Base-by-base conservation (phyloP, 108 stramenopile genomes). In the Fragilaria crotonensis region DNA sequence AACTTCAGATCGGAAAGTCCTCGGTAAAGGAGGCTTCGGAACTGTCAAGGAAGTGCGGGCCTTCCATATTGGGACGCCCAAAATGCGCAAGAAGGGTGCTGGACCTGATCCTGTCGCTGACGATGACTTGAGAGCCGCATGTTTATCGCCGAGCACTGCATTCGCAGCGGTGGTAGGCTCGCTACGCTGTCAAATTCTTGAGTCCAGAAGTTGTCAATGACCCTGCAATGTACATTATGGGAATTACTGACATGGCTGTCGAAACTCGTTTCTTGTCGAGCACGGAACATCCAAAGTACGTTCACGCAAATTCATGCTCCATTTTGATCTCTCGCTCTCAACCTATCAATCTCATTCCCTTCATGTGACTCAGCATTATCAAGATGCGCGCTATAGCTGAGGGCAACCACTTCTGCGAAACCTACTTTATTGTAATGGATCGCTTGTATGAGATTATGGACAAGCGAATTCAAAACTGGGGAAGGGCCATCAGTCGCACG, bases 1-100 rank as follows among this genome's bases (percentile, higher is more conserved):
- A 83, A 52, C 22, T 83, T 45, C 46, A 33, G 11, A 30, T 83
- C 18, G 82, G 82, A 0, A 68, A 67, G 25, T 83, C 7, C 59
- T 83, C 11, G 82, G 82, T 0, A 79, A 75, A 45, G 82, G 82
- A 25, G 78, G 78, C 4, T 83, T 83, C 41, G 75, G 78, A 30
- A 77, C 82, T 20, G 82, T 83, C 28, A 77, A 67, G 30, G 82
- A 79, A 59, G 67, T 84, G 20, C 7, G 36, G 14, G 36, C 36
- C 14, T 41, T 41, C 36, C 7, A 41, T 11, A 41, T 41, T 41
- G 36, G 36, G 14, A 41, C 36, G 7, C 11, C 11, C 14, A 7
- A 14, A 11, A 7, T 7, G 14, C 7, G 36, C 7, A 14, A 14
- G 7, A 41, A 14, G 11, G 7, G 11, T 41, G 7, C 36, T 41